Percentiles rank a stretch among this genome's conserved stretches.
Evolutionary conservation across 1,284 basidiomycete species (phyloP).

Genomic region (Naganishia sp.): DNA sequence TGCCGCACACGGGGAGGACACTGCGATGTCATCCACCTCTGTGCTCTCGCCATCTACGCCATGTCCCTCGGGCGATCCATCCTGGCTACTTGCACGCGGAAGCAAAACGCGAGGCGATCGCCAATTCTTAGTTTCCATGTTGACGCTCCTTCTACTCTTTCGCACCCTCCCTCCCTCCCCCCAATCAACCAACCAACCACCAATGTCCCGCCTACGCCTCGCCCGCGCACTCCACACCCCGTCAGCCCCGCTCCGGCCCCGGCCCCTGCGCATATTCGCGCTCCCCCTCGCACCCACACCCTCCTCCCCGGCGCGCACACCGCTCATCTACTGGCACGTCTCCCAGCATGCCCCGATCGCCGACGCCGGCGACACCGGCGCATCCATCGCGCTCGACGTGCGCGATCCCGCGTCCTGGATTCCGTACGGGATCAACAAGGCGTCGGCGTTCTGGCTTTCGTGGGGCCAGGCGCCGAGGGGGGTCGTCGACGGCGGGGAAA

Average conservation of each 20-base stretch:
- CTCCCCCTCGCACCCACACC: slow-evolving; percentile 44
- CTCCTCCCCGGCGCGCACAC: slow-evolving; percentile 16
- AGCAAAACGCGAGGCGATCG: too few relatives aligned
- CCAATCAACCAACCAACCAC: too few relatives aligned
- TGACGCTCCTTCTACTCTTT: too few relatives aligned
- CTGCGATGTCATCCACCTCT: too few relatives aligned
- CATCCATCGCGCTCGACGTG: slow-evolving; percentile 10
- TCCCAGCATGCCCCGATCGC: slow-evolving; percentile 13
- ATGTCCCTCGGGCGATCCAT: too few relatives aligned
- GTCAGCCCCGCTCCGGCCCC: slow-evolving; percentile 7
- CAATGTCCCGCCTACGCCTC: too few relatives aligned
- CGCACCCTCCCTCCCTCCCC: too few relatives aligned
- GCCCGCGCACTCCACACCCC: too few relatives aligned
- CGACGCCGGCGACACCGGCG: slow-evolving; percentile 5
- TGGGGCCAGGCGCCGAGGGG: slow-evolving; percentile 45
- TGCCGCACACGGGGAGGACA: too few relatives aligned
- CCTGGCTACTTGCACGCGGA: too few relatives aligned
- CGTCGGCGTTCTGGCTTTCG: slow-evolving; percentile 48
- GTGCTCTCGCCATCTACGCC: too few relatives aligned
- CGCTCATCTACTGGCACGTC: slow-evolving; percentile 32
- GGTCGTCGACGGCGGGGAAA: background rate
- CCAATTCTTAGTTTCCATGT: too few relatives aligned
- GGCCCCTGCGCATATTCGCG: slow-evolving; percentile 47
- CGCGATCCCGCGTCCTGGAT: slow-evolving; percentile 28
- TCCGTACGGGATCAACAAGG: slow-evolving; percentile 40